Conservation (phyloP, 768 basidiomycete species). For the Suillus fuscotomentosus region DNA sequence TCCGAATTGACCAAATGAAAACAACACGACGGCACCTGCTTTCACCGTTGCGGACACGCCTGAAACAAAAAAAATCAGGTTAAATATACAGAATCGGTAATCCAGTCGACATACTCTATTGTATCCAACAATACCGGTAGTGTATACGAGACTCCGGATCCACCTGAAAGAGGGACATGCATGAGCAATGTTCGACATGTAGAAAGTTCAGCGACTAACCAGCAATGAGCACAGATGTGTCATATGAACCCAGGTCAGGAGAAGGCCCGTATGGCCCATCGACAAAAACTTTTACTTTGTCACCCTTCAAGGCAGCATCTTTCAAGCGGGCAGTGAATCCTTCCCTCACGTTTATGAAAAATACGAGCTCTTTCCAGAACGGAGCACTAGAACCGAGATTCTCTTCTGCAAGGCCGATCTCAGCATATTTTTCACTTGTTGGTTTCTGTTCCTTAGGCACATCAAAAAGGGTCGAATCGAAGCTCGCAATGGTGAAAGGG, state of each 20-base stretch:
- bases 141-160: constrained; percentile 45
- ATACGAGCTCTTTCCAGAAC: constrained; percentile 40
- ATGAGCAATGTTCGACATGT: not conserved
- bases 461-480: constrained; percentile 16
- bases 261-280: constrained; percentile 55
- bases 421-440: constrained; percentile 8
- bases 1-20: constrained; percentile 48
- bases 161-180: constrained; percentile 25
- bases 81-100: not conserved
- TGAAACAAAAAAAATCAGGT: constrained; percentile 6
- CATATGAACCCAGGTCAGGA: constrained; percentile 36
- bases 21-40: constrained; percentile 32
- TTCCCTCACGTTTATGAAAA: constrained; percentile 52
- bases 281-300: constrained; percentile 42
- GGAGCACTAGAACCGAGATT: constrained; percentile 3
- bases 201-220: constrained; percentile 26
- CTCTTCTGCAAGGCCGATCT: not conserved
- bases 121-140: constrained; percentile 39
- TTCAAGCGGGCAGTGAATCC: constrained; percentile 54
- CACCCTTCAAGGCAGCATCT: constrained; percentile 25
- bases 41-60: constrained; percentile 16
- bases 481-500: constrained; percentile 54
- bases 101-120: constrained; percentile 31
- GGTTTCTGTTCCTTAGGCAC: not conserved
- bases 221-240: constrained; percentile 45